Percentiles rank a stretch among this genome's conserved stretches.
Conservation (phyloP, 1,139 yeast genomes). For the Debaryomycetaceae sp. region DNA sequence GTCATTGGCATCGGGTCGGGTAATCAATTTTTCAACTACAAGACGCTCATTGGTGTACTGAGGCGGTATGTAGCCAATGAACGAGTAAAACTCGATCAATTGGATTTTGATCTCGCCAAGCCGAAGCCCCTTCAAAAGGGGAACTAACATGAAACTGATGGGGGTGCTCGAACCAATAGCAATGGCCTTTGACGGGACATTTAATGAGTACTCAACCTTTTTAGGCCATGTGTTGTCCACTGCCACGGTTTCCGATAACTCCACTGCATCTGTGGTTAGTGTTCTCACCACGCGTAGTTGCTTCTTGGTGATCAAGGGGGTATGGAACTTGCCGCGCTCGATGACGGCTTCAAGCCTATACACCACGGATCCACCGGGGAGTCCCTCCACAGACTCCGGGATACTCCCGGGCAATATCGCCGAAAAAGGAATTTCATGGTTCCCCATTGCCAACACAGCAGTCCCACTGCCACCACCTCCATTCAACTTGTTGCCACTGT, state of each 20-base stretch:
- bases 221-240: conserved; percentile 96
- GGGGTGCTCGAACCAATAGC: conserved; percentile 84
- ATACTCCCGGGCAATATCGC: conserved; percentile 80
- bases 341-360: conserved; percentile 76
- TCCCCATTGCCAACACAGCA: conserved; percentile 58
- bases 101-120: conserved; percentile 68
- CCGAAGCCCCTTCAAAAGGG: conserved; percentile 73
- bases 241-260: conserved; percentile 85
- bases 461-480: conserved; percentile 18
- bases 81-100: conserved; percentile 63
- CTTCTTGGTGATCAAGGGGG: conserved; percentile 61
- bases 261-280: conserved; percentile 80
- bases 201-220: conserved; percentile 85
- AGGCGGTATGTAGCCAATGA: conserved; percentile 54
- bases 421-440: conserved; percentile 87
- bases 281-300: conserved; percentile 86
- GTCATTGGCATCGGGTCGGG: conserved; percentile 26
- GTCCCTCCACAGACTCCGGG: conserved; percentile 87
- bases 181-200: conserved; percentile 82
- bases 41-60: conserved; percentile 57
- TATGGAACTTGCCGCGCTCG: conserved; percentile 77
- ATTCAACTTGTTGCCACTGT: conserved; percentile 2
- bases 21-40: conserved; percentile 38
- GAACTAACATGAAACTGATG: conserved; percentile 67
- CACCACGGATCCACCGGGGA: conserved; percentile 77